Base-by-base conservation (phyloP, 2,329 filamentous ascomycete species). In the Lachnellula subtilissima region DNA sequence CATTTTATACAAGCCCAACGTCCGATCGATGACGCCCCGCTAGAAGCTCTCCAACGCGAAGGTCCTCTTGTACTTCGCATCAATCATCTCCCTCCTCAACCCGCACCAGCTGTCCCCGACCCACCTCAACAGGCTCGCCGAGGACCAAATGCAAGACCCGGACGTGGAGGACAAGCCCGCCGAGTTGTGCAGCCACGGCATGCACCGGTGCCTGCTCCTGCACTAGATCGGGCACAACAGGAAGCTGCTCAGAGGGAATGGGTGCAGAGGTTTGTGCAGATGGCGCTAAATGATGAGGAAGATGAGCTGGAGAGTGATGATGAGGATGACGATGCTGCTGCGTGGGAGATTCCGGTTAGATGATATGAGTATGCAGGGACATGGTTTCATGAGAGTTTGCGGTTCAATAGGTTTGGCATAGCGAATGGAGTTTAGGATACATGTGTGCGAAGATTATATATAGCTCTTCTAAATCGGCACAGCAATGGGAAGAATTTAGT, bases 261-360 rank as follows among this genome's bases (percentile, higher is more conserved):
- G 69, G 62, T 71, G 1, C 67, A 67, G 49, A 64, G 63, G 59
- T 71, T 71, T 56, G 67, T 71, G 5, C 65, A 67, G 53, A 66
- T 71, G 67, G 69, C 69, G 1, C 50, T 70, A 48, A 67, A 68
- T 51, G 69, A 71, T 35, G 66, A 69, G 56, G 69, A 70, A 39
- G 69, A 71, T 61, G 58, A 64, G 37, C 37, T 71, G 5, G 65
- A 67, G 12, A 63, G 48, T 70, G 74, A 66, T 68, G 74, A 63
- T 57, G 47, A 76, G 75, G 56, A 80, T 72, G 54, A 80, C 71
- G 57, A 79, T 68, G 69, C 78, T 67, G 42, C 73, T 67, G 57
- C 71, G 61, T 62, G 78, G 78, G 70, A 76, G 74, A 67, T 72
- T 61, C 61, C 67, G 22, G 62, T 72, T 51, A 49, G 67, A 55